Base-by-base conservation (phyloP, 176 grass and related monocot genomes). In the Bolboschoenus planiculmis region DNA sequence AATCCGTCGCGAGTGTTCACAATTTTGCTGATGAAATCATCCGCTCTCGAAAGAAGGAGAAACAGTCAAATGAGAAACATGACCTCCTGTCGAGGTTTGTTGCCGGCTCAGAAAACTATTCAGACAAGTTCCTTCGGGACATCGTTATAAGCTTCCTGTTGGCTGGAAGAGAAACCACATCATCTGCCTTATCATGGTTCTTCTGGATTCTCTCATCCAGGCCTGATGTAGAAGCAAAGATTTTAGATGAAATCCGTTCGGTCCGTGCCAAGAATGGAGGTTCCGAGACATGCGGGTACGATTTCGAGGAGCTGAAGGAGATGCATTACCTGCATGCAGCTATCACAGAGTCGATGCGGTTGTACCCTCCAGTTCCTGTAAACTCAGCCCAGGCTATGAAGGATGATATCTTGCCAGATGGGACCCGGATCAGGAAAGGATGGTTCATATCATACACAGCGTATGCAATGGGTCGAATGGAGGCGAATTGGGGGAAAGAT, bases 321-420 rank as follows among this genome's bases (percentile, higher is more conserved):
- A 85, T 87, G 93, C 78, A 84, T 56, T 92, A 95, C 79, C 83
- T 95, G 31, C 88, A 88, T 62, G 93, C 93, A 0, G 86, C 86
- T 15, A 75, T 95, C 78, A 90, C 88, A 31, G 93, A 95, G 83
- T 58, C 90, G 56, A 89, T 92, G 84, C 78, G 93, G 61, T 68
- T 95, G 79, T 92, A 95, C 86, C 93, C 93, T 60, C 92, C 92
- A 75, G 81, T 95, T 56, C 87, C 92, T 18, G 86, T 94, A 70
- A 83, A 94, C 88, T 36, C 89, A 50, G 62, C 84, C 0, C 84
- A 85, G 81, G 87, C 87, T 1, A 72, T n/a, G 4, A 87, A 56
- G 0, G 83, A 18, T 16, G 87, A 94, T 86, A 84, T 90, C 61
- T 84, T 94, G 7, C 92, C 92, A 2, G 88, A 95, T 62, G 93